Evolutionary conservation across 2,329 filamentous ascomycete genomes (phyloP), one percentile per base, ranked within the genome.

Genomic region (Apiospora malaysiana): DNA sequence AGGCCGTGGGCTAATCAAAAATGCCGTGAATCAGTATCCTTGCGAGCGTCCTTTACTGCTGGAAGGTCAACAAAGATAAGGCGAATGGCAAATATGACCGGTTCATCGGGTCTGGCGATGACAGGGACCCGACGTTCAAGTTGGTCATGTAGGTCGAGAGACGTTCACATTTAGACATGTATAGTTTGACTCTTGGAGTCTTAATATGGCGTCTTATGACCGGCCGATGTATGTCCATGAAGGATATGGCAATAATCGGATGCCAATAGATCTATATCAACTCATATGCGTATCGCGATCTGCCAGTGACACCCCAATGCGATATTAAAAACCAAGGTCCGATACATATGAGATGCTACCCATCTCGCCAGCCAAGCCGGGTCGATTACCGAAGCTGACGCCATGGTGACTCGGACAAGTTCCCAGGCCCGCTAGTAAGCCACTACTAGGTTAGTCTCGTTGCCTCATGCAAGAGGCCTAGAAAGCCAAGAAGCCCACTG

Each of bases 11-110:
- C 67, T 68, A 43, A 68, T n/a, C 4, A 9, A n/a, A n/a, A n/a
- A 12, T 6, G 16, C 21, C 21, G 51, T 5, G 25, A 32, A 2
- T 10, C 14, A 91, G 89, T 70, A 85, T 92, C 25, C 78, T 90
- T 0, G 78, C 83, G 59, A 92, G 92, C 74, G 86, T 92, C 1
- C 75, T 90, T 0, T 90, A 89, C 80, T 91, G 90, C 74, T 81
- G 81, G 72, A 92, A 91, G 79, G 83, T 91, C 37, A 92, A 92
- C 76, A 82, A 81, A 9, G 90, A 91, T 76, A 92, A 92, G 81
- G 82, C 78, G 16, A 81, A 75, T 5, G 90, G 90, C 1, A 90
- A 89, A 76, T 89, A 91, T 74, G 86, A 86, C 68, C 77, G 87
- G 73, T 91, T 85, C 74, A 81, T 81, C 49, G 90, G 88, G 0